Evolutionary conservation across 306 rosid species (phyloP).

Genomic region (Quercus gilva): DNA sequence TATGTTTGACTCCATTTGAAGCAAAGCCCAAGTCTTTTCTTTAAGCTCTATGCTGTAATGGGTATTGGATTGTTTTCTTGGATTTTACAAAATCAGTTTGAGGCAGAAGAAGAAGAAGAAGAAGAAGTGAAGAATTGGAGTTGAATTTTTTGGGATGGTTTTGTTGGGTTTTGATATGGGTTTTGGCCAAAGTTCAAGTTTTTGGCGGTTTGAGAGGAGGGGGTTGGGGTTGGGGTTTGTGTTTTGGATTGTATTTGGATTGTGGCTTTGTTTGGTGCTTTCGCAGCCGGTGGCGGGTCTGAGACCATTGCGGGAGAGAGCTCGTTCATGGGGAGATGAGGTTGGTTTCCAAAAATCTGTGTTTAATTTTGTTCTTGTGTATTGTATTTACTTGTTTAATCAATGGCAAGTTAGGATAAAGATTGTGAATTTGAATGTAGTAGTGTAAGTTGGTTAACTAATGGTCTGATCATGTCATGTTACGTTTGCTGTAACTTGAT

Average conservation of each 20-base stretch:
- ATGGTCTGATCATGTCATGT: not conserved
- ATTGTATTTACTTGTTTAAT: not conserved
- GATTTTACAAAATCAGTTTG: conserved; percentile 31
- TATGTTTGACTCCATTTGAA: conserved; percentile 67
- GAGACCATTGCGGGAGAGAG: conserved; percentile 85
- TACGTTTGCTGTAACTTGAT: not conserved
- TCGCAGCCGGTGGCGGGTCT: conserved; percentile 62
- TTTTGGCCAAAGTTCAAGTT: conserved; percentile 31
- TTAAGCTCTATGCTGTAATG: conserved; percentile 45
- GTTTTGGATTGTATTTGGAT: conserved; percentile 36
- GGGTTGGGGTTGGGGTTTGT: conserved; percentile 38
- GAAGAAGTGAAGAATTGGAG: conserved; percentile 31
- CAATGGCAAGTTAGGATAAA: not conserved
- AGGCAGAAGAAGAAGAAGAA: conserved; percentile 24
- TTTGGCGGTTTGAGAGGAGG: conserved; percentile 31
- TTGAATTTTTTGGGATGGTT: conserved; percentile 43
- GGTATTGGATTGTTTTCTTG: conserved; percentile 31
- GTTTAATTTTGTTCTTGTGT: not conserved
- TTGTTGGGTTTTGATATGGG: conserved; percentile 46
- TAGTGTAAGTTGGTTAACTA: not conserved
- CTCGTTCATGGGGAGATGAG: conserved; percentile 97
- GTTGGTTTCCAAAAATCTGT: conserved; percentile 38
- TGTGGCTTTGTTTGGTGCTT: conserved; percentile 42
- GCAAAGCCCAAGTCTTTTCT: conserved; percentile 52
- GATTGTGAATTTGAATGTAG: not conserved